Percentiles rank a stretch among this genome's conserved stretches.
phyloP scores from a whole-genome alignment of 768 basidiomycete genomes.

The Hygrocybe punicea region DNA sequence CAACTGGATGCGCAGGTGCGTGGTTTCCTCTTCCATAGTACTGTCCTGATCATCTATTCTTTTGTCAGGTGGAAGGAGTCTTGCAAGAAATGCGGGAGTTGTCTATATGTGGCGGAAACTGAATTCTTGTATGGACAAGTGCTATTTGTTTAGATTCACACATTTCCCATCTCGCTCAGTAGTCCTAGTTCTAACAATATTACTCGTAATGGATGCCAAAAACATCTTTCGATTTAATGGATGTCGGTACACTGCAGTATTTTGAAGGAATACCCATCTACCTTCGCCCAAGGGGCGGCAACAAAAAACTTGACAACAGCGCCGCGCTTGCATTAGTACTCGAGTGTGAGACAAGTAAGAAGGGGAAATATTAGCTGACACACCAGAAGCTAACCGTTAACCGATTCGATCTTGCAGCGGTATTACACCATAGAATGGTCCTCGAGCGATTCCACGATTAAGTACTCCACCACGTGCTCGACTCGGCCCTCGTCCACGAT shows the following conservation, averaged over 20 bases:
- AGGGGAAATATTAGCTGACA: background rate
- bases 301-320: background rate
- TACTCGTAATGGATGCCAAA: too few species aligned
- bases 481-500: background rate
- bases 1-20: constrained; percentile 88
- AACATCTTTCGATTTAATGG: too few species aligned
- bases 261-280: too few species aligned
- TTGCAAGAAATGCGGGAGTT: constrained; percentile 95
- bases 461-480: background rate
- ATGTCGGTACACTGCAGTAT: too few species aligned
- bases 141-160: too few species aligned
- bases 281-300: too few species aligned
- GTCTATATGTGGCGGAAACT: constrained; percentile 80
- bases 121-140: background rate
- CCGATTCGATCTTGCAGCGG: constrained; percentile 2
- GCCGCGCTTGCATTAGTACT: background rate
- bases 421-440: background rate
- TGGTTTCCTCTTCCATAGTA: background rate
- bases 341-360: background rate
- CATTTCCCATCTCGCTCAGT: too few species aligned
- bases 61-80: constrained; percentile 81
- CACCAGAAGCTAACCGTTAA: background rate
- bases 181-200: too few species aligned
- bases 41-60: background rate
- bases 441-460: background rate